Percentiles rank a stretch among this genome's conserved stretches.
These are phyloP conservation scores for Claviceps digitariae DNA, from an alignment of 2,329 filamentous ascomycete species.

Conservation along the genomic window DNA sequence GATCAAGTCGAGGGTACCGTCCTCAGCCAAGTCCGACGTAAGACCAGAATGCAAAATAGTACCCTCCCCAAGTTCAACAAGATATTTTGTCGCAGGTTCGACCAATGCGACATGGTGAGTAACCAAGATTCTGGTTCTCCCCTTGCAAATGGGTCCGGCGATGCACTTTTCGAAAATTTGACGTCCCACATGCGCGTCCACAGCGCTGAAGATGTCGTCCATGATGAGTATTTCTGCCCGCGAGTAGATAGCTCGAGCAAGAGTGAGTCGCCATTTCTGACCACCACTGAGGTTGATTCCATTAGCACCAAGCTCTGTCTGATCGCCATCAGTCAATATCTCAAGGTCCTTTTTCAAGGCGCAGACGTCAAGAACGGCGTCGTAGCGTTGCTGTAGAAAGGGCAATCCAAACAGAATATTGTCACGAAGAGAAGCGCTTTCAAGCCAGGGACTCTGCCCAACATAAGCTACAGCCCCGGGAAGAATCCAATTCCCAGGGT, in stretches of 20 bases:
- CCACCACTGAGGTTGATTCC: conserved; percentile 76
- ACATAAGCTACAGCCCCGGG: conserved; percentile 60
- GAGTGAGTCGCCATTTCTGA: conserved; percentile 69
- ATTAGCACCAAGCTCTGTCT: conserved; percentile 72
- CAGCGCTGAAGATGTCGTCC: conserved; percentile 74
- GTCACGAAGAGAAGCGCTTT: conserved; percentile 64
- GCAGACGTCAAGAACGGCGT: conserved; percentile 56
- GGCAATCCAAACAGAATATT: conserved; percentile 71
- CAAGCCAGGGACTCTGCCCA: conserved; percentile 72
- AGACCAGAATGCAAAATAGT: conserved; percentile 49
- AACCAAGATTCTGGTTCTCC: conserved; percentile 63
- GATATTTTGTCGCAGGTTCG: conserved; percentile 56
- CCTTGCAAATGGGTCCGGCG: conserved; percentile 53
- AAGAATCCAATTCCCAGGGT: conserved; percentile 53
- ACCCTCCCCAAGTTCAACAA: conserved; percentile 60
- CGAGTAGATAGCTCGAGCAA: conserved; percentile 70
- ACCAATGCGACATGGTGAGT: conserved; percentile 68
- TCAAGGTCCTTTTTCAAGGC: conserved; percentile 63
- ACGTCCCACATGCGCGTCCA: conserved; percentile 69
- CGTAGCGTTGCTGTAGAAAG: conserved; percentile 53
- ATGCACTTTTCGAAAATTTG: conserved; percentile 68
- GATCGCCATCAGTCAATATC: conserved; percentile 62
- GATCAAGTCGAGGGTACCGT: conserved; percentile 42
- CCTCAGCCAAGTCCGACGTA: conserved; percentile 47
- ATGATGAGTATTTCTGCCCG: conserved; percentile 62